phyloP scores from a whole-genome alignment of 1,139 yeast species.

The Hemisphaericaspora xylofermentans region DNA sequence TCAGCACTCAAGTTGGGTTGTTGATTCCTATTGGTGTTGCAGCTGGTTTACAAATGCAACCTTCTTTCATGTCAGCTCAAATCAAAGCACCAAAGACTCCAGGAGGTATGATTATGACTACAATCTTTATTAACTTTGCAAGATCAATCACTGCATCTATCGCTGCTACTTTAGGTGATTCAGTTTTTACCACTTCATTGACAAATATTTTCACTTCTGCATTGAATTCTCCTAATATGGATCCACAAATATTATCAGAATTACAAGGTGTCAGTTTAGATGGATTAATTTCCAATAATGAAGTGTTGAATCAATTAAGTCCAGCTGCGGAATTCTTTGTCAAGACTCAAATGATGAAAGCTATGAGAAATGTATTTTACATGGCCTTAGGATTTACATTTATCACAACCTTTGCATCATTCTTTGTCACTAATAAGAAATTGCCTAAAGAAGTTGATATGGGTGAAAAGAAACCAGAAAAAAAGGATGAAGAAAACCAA shows the following conservation, averaged over 20 bases:
- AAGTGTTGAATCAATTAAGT: slow-evolving; percentile 19
- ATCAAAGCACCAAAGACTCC: slow-evolving; percentile 36
- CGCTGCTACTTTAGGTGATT: slow-evolving; percentile 33
- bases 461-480: slow-evolving; percentile 18
- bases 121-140: slow-evolving; percentile 30
- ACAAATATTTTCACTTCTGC: slow-evolving; percentile 14
- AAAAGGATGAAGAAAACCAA: slow-evolving; percentile 9
- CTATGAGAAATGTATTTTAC: slow-evolving; percentile 34
- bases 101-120: slow-evolving; percentile 38
- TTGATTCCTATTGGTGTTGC: slow-evolving; percentile 33
- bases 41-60: slow-evolving; percentile 32
- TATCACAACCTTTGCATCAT: slow-evolving; percentile 19
- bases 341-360: slow-evolving; percentile 28
- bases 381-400: slow-evolving; percentile 29
- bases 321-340: slow-evolving; percentile 27
- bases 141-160: slow-evolving; percentile 33
- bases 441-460: slow-evolving; percentile 33
- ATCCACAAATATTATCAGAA: slow-evolving; percentile 19
- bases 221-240: slow-evolving; percentile 9
- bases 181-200: slow-evolving; percentile 33
- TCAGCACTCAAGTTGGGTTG: slow-evolving; percentile 33
- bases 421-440: slow-evolving; percentile 30
- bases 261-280: slow-evolving; percentile 17
- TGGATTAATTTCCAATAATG: slow-evolving; percentile 21
- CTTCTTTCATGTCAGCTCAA: slow-evolving; percentile 29